Conservation (phyloP, 768 basidiomycete species). For the Phanerochaete carnosa region DNA sequence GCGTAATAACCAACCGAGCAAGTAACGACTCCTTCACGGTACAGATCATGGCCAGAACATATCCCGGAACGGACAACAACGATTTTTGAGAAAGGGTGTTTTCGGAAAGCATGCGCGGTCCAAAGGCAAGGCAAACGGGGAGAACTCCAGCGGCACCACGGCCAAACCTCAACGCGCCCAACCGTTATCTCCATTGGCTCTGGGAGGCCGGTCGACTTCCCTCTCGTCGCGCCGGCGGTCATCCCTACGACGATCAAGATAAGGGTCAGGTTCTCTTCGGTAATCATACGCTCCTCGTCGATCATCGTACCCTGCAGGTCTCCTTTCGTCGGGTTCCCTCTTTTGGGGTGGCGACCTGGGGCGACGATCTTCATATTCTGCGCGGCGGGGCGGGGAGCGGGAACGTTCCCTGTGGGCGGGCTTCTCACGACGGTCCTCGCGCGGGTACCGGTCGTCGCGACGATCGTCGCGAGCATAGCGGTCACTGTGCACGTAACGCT, state of each 20-base stretch:
- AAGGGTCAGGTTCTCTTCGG: slow-evolving; percentile 79
- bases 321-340: slow-evolving; percentile 82
- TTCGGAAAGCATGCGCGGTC: slow-evolving; percentile 19
- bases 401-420: slow-evolving; percentile 69
- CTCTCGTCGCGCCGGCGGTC: slow-evolving; percentile 81
- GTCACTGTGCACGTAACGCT: slow-evolving; percentile 41
- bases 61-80: slow-evolving; percentile 22
- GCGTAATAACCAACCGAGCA: slow-evolving; percentile 22
- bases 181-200: slow-evolving; percentile 68
- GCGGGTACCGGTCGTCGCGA: slow-evolving; percentile 37
- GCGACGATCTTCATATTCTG: slow-evolving; percentile 71
- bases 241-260: slow-evolving; percentile 87
- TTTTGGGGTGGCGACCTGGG: slow-evolving; percentile 79
- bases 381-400: slow-evolving; percentile 69
- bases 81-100: slow-evolving; percentile 16
- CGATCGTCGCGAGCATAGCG: slow-evolving; percentile 31
- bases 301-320: slow-evolving; percentile 91
- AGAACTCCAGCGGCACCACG: slow-evolving; percentile 14
- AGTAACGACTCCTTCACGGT: slow-evolving; percentile 21
- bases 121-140: slow-evolving; percentile 15
- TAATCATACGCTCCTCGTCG: slow-evolving; percentile 88
- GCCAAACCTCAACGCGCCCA: slow-evolving; percentile 26
- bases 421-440: slow-evolving; percentile 37
- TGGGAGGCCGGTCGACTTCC: slow-evolving; percentile 71
- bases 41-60: slow-evolving; percentile 19